Evolutionary conservation across 306 rosid species (phyloP).

Genomic region (Cicer arietinum): DNA sequence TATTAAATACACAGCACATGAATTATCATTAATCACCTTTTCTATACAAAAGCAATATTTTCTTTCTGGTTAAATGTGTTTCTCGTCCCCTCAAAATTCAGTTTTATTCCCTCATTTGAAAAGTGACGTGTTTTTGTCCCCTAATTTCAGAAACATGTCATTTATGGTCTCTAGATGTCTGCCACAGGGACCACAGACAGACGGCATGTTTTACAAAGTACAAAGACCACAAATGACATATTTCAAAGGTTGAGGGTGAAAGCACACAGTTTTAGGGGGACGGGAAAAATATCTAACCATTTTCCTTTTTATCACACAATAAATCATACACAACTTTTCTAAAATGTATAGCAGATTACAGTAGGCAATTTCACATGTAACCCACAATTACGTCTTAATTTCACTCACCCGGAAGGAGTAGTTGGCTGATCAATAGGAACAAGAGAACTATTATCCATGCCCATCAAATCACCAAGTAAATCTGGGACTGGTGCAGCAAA

Average conservation of each 20-base stretch:
- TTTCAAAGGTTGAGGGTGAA: neutral
- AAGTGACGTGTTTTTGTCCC: neutral
- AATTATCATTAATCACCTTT: slow-evolving; percentile 13
- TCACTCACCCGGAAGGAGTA: slow-evolving; percentile 80
- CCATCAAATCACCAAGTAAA: slow-evolving; percentile 94
- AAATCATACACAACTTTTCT: slow-evolving; percentile 26
- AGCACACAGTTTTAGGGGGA: neutral
- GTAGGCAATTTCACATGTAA: slow-evolving; percentile 32
- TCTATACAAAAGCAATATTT: slow-evolving; percentile 6
- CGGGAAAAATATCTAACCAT: neutral
- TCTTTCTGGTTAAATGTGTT: neutral
- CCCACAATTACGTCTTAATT: slow-evolving; percentile 17
- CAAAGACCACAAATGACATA: neutral
- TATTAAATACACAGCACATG: neutral
- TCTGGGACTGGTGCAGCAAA: slow-evolving; percentile 79
- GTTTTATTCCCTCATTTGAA: neutral
- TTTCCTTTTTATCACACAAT: slow-evolving; percentile 9
- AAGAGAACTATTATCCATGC: slow-evolving; percentile 77
- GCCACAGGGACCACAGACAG: neutral
- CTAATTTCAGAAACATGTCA: neutral
- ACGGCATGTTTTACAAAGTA: neutral
- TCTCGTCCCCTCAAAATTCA: neutral
- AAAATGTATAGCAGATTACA: slow-evolving; percentile 30
- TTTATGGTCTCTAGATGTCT: neutral
- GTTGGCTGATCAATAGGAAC: slow-evolving; percentile 81